Conservation (phyloP, 345 rosid species). For the Populus simonii region DNA sequence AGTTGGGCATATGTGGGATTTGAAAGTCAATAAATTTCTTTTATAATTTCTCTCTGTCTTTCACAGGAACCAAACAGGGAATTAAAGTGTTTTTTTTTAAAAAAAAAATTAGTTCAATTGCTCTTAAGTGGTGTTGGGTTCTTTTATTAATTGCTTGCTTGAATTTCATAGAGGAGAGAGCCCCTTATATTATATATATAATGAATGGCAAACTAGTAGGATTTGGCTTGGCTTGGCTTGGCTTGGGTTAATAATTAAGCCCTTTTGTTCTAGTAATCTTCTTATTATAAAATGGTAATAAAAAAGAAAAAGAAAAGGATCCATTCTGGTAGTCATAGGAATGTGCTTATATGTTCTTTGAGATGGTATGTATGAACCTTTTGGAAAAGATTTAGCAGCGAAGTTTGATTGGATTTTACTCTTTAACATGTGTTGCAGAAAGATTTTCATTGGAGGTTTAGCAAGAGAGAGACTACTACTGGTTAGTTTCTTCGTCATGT, state of each 20-base stretch:
- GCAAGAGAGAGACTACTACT: conserved; percentile 60
- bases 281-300: neutral
- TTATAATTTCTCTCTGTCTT: neutral
- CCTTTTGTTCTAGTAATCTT: neutral
- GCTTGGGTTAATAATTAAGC: neutral
- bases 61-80: neutral
- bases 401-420: neutral
- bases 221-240: too few species aligned
- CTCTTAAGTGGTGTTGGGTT: neutral
- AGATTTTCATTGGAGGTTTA: conserved; percentile 84
- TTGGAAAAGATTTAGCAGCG: neutral
- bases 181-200: neutral
- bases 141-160: neutral
- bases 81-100: neutral
- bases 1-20: neutral
- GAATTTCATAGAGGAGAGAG: neutral
- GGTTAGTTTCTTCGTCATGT: conserved; percentile 31
- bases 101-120: neutral
- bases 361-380: neutral
- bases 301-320: too few species aligned
- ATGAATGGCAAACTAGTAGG: neutral
- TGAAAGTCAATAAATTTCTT: neutral
- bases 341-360: neutral
- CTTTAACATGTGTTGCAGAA: conserved; percentile 31
- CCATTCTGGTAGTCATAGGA: neutral